Percentiles rank a stretch among this genome's conserved stretches.
Conservation (phyloP, 805 yeast species). For the Candida koratica region DNA sequence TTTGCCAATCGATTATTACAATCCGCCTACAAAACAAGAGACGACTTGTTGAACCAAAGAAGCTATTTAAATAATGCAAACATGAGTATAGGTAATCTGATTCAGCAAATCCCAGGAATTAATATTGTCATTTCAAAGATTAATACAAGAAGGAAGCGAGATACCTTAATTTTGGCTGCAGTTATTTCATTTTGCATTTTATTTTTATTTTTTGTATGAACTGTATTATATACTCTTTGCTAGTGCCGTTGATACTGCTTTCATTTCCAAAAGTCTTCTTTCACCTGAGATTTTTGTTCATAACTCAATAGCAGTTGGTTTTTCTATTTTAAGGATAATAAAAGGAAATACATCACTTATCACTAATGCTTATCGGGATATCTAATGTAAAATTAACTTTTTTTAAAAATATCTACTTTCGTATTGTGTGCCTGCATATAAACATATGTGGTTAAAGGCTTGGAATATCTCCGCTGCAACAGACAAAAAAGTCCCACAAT, state of each 20-base stretch:
- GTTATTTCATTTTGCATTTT: slow-evolving; percentile 72
- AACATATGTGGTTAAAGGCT: too few relatives aligned
- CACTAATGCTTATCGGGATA: too few relatives aligned
- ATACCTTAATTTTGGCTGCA: slow-evolving; percentile 75
- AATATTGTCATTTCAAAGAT: slow-evolving; percentile 71
- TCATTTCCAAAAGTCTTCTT: too few relatives aligned
- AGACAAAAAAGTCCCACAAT: slow-evolving; percentile 2
- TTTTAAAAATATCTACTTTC: too few relatives aligned
- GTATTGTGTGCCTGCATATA: neutral
- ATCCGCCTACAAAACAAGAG: slow-evolving; percentile 89
- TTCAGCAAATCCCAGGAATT: slow-evolving; percentile 78
- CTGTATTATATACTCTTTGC: too few relatives aligned
- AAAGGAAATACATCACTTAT: too few relatives aligned
- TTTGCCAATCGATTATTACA: slow-evolving; percentile 74
- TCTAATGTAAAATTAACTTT: too few relatives aligned
- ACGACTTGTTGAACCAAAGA: slow-evolving; percentile 74
- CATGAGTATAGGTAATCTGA: slow-evolving; percentile 53
- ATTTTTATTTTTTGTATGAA: slow-evolving; percentile 47
- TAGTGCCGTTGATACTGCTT: too few relatives aligned
- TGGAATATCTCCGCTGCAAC: too few relatives aligned
- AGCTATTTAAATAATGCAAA: slow-evolving; percentile 60
- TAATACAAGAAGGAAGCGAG: slow-evolving; percentile 84
- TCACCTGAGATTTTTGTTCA: too few relatives aligned
- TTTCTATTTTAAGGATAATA: too few relatives aligned
- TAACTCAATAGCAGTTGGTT: too few relatives aligned